A percentile compares a stretch with the other conserved stretches of the same genome.
These are phyloP conservation scores for Rhizoclosmatium globosum DNA, from an alignment of 192 early-diverging fungal genomes.

Conservation along the genomic window DNA sequence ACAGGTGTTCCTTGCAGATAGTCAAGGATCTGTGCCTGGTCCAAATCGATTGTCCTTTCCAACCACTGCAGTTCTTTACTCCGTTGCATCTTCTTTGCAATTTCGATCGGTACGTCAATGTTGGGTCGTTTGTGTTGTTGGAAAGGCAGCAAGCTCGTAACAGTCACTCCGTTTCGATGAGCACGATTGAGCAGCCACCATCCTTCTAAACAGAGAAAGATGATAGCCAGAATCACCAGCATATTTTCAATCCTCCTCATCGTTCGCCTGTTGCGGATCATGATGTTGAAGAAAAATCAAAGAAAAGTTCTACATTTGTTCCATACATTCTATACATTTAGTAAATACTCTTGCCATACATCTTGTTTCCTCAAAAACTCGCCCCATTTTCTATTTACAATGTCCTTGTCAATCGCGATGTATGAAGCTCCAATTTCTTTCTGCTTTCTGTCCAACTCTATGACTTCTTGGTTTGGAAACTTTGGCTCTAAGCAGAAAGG, in stretches of 20 bases:
- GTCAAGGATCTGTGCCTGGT: constrained; percentile 20
- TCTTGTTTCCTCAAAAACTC: too few relatives aligned
- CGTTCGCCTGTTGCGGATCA: too few relatives aligned
- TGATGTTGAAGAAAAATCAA: too few relatives aligned
- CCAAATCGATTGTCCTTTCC: constrained; percentile 11
- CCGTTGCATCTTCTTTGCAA: background rate
- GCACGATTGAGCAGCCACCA: too few relatives aligned
- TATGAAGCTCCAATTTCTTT: background rate
- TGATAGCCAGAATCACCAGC: too few relatives aligned
- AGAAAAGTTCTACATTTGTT: too few relatives aligned
- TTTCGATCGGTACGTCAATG: background rate
- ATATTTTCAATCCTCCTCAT: too few relatives aligned
- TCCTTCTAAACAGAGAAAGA: too few relatives aligned
- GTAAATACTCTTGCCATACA: too few relatives aligned
- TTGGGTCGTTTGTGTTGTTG: background rate
- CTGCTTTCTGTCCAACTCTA: constrained; percentile 2
- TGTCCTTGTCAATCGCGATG: constrained; percentile 11
- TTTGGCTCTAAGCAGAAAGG: constrained; percentile 46
- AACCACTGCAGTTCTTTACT: background rate
- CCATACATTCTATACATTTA: too few relatives aligned
- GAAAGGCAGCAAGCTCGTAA: too few relatives aligned
- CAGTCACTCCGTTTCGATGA: too few relatives aligned
- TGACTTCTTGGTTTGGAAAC: constrained; percentile 10
- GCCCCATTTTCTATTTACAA: background rate
- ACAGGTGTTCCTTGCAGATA: constrained; percentile 11